Conservation (phyloP, 345 rosid genomes). For the Erodium maritimum region DNA sequence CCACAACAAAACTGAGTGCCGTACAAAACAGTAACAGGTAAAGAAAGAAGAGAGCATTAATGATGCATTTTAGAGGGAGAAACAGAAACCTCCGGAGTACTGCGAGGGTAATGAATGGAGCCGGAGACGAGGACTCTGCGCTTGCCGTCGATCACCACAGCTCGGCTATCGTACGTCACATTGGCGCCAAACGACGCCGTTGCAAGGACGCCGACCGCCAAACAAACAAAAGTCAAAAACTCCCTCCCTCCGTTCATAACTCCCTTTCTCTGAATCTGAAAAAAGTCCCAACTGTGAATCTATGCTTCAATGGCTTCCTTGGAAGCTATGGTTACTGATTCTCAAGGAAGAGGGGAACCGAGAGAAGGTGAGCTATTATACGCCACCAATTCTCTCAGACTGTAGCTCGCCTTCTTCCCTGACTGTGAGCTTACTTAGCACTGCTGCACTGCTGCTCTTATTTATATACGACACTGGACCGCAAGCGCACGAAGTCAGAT, state of each 20-base stretch:
- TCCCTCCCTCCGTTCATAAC: background rate
- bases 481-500: no score
- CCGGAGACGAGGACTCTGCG: slow-evolving; percentile 72
- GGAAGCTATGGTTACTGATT: background rate
- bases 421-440: no score
- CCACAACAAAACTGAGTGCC: background rate
- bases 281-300: background rate
- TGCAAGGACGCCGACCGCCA: slow-evolving; percentile 15
- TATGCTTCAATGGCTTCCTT: no score
- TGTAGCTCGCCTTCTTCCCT: no score
- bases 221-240: background rate
- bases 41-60: slow-evolving; percentile 1
- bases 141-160: slow-evolving; percentile 71
- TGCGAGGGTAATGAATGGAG: slow-evolving; percentile 93
- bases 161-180: slow-evolving; percentile 75
- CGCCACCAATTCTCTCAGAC: no score
- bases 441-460: no score
- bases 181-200: slow-evolving; percentile 33
- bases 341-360: no score
- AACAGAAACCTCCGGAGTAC: slow-evolving; percentile 54
- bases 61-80: background rate
- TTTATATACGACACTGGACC: no score
- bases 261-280: background rate
- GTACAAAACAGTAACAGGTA: background rate
- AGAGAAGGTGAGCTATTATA: no score